Percentiles rank a stretch among this genome's conserved stretches.
Conservation (phyloP, 495 filamentous ascomycete genomes). For the Chaetomium tenue region DNA sequence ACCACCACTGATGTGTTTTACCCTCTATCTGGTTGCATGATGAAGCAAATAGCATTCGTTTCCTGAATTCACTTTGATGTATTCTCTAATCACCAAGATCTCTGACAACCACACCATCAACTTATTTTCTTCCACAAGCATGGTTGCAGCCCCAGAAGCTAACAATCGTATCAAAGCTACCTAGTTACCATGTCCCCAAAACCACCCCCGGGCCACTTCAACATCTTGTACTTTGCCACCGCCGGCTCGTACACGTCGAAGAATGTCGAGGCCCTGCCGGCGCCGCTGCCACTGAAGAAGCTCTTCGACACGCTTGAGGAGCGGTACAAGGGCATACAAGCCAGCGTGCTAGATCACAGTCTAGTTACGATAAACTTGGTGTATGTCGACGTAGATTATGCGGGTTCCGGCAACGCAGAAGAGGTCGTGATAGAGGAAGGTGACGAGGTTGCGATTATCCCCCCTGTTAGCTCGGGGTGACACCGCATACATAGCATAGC, state of each 20-base stretch:
- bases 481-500: no score
- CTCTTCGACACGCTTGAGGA: conserved; percentile 73
- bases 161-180: conserved; percentile 18
- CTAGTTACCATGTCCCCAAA: conserved; percentile 41
- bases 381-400: conserved; percentile 71
- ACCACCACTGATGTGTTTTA: background rate
- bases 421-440: conserved; percentile 63
- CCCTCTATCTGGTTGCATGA: conserved; percentile 40
- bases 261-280: conserved; percentile 66
- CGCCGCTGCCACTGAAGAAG: conserved; percentile 63
- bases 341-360: conserved; percentile 69
- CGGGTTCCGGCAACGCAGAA: conserved; percentile 35
- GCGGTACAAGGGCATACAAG: conserved; percentile 74
- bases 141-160: conserved; percentile 16
- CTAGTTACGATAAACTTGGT: conserved; percentile 83
- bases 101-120: conserved; percentile 47
- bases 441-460: conserved; percentile 92
- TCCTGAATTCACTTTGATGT: conserved; percentile 46
- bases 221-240: conserved; percentile 82
- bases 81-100: conserved; percentile 59
- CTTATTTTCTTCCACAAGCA: conserved; percentile 6
- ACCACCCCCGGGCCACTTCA: conserved; percentile 61
- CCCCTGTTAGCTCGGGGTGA: conserved; percentile 87
- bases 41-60: conserved; percentile 63
- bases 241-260: conserved; percentile 71